Base-by-base conservation (phyloP, 768 basidiomycete species). In the Tulasnella calospora region DNA sequence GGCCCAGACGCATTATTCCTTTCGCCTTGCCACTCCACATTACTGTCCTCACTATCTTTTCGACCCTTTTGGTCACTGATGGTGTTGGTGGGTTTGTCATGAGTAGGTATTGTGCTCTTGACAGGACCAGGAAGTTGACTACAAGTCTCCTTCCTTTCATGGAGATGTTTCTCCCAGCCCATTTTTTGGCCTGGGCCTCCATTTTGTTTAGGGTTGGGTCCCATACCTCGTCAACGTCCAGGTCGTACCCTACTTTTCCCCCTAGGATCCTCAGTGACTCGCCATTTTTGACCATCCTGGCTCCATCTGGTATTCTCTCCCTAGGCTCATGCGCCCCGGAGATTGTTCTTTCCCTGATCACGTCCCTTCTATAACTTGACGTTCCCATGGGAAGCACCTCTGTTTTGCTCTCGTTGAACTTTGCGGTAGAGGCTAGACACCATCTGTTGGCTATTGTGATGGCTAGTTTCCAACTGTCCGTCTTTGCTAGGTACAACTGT, bases 361-460 rank as follows among this genome's bases (percentile, higher is more conserved):
- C 71, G 0, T 30, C 33, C 2, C 46, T 23, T 30, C 81, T 21
- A 78, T 81, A 74, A 12, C n/a, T 69, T 2, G 12, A 19, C 0
- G 74, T 40, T 0, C 83, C 83, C 4, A 83, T 75, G 0, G 83
- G 83, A 2, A 83, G 78, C 1, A 83, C 75, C 44, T 80, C 81
- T 4, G 83, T 83, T 57, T 83, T 7, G 9, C 38, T 38, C 9
- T 38, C 38, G 9, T 38, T 38, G 38, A 38, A 38, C 38, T 38
- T 38, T 9, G 83, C 83, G 0, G 80, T 72, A 0, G 83, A 81
- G 9, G 83, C 83, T 19, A 41, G 12, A 41, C 83, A 83, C 83
- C 83, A 83, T 1, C 30, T 76, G 1, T 81, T 74, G 0, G 84
- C 81, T 0, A 82, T 81, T 0, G 72, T n/a, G 27, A 77, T 15